Evolutionary conservation across 345 rosid genomes (phyloP), one percentile per base, ranked within the genome.

Genomic region (Pugionium dolabratum): DNA sequence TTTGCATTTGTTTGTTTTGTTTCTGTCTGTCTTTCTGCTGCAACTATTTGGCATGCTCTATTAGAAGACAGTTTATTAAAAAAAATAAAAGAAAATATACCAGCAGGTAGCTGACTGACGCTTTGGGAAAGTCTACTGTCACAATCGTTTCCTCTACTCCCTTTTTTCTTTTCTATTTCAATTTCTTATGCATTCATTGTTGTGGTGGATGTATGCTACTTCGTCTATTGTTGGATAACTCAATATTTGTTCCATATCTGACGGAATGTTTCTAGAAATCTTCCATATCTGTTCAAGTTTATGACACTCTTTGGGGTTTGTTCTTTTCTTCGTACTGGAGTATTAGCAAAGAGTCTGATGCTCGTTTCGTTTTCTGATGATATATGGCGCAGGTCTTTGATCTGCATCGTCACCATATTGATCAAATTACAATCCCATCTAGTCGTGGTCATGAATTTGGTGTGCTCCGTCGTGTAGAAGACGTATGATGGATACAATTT

Each of bases 391-490:
- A 94, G 99, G 82, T 94, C 33, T 75, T 79, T 77, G 99, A 94
- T 82, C 84, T 94, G 46, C 99, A 94, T 65, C 93, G 99, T 6
- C 96, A 95, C 79, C 79, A 87, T 71, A 95, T 95, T 72, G 99
- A 95, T 82, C 88, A 95, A 47, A 89, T 95, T 41, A 84, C 89
- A 45, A 76, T 95, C 55, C 97, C 93, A 51, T 88, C 95, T 49
- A 73, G 75, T 27, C 86, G 90, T 56, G 96, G 97, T 48, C 81
- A 76, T 36, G 87, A 88, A 70, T 87, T 81, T 74, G 96, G 95
- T 64, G 81, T 85, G 63, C 96, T 94, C 79, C 85, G 75, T 49
- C 99, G 99, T 35, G 83, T 94, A 46, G 89, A 83, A 56, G 97
- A 94, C 68, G 99, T 90, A 88, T 84, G 95, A 62, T 63, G 50